A percentile compares a stretch with the other conserved stretches of the same genome.
Evolutionary conservation across 2,329 filamentous ascomycete species (phyloP).

Genomic region (Ophiosphaerella narmari): DNA sequence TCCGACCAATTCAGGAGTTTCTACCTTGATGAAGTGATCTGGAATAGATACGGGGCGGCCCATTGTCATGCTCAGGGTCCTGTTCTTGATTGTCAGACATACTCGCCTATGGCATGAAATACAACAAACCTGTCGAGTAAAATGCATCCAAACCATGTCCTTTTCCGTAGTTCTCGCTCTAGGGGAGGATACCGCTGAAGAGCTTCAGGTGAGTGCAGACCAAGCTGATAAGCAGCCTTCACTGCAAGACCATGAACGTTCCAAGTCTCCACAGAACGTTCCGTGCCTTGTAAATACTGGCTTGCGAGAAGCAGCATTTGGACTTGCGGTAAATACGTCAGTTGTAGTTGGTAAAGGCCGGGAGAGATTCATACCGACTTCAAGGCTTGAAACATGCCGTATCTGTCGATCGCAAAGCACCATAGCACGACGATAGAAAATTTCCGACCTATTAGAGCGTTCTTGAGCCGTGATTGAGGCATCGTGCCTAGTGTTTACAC

Average conservation of each 20-base stretch:
- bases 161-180: slow-evolving; percentile 54
- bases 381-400: slow-evolving; percentile 50
- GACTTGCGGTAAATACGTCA: slow-evolving; percentile 2
- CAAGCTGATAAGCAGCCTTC: slow-evolving; percentile 57
- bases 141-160: slow-evolving; percentile 58
- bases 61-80: slow-evolving; percentile 58
- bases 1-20: slow-evolving; percentile 34
- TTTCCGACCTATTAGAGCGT: slow-evolving; percentile 49
- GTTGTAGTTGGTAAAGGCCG: neutral
- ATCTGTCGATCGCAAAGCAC: slow-evolving; percentile 52
- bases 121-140: slow-evolving; percentile 50
- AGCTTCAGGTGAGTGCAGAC: slow-evolving; percentile 54
- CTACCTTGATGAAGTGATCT: slow-evolving; percentile 49
- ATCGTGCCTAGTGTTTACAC: slow-evolving; percentile 31
- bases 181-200: slow-evolving; percentile 44
- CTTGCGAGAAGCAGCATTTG: slow-evolving; percentile 48
- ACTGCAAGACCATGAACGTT: slow-evolving; percentile 59
- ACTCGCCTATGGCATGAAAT: neutral
- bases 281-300: slow-evolving; percentile 60
- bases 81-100: slow-evolving; percentile 14
- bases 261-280: slow-evolving; percentile 60
- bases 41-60: slow-evolving; percentile 55
- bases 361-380: slow-evolving; percentile 44
- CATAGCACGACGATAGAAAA: slow-evolving; percentile 53
- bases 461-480: slow-evolving; percentile 38